Base-by-base conservation (phyloP, 768 basidiomycete species). In the Boletus subcaerulescens region DNA sequence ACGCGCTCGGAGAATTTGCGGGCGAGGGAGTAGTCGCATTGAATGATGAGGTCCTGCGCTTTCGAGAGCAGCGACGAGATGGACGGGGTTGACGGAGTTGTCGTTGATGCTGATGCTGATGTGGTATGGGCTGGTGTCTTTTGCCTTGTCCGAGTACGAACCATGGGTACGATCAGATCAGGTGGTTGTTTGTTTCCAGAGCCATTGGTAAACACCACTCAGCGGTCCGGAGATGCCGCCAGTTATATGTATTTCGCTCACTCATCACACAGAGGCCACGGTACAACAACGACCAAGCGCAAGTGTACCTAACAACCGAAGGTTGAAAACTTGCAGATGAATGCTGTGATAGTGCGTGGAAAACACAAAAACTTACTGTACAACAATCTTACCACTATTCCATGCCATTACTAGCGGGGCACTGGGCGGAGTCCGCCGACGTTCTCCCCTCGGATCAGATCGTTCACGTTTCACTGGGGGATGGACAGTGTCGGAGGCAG, bases 21-120 rank as follows among this genome's bases (percentile, higher is more conserved):
- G 3, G 93, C 91, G 45, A 95, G 82, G 47, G 87, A 82, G 67
- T 90, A 93, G 70, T 94, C 86, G 65, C 88, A 92, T 73, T 93
- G 89, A 22, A 85, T 78, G 60, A 95, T 81, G 51, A 95, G 76
- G n/a, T 80, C 75, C 65, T 91, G 90, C 0, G 90, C 85, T 68
- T 93, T 93, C 66, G 85, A 83, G 33, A 91, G 72, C 7, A 93
- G 74, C 12, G 85, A 74, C 11, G 76, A 50, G 50, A 82, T 69
- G 29, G 85, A 71, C 2, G 83, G 83, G 15, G 69, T 62, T 13
- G 70, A 45, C 1, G 64, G 53, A 0, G 63, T 9, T 7, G 49
- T 38, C 8, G 52, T n/a, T 8, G 63, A 43, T 59, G 60, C 31
- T 64, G 46, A 18, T 62, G 45, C 17, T 3, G 36, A 38, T 55